These are phyloP conservation scores for Friedmanniomyces endolithicus DNA, from an alignment of 495 filamentous ascomycete genomes.

Conservation along the genomic window DNA sequence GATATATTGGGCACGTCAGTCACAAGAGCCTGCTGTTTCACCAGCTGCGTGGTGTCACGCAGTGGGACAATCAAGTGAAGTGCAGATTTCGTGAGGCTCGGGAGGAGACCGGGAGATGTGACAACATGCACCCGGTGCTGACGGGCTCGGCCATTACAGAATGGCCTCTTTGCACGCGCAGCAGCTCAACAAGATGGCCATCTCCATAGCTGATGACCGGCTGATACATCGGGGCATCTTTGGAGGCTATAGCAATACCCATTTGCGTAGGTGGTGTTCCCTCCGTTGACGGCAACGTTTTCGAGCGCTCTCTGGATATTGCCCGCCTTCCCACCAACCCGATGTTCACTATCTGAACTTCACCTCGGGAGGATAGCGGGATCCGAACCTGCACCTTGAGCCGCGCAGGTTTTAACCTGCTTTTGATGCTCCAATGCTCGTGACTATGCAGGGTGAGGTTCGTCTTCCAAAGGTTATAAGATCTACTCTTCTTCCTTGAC, in stretches of 20 bases:
- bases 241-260: too few species aligned
- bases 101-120: background rate
- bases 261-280: too few species aligned
- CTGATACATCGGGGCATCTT: too few species aligned
- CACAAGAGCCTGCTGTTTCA: too few species aligned
- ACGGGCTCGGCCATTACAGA: background rate
- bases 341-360: background rate
- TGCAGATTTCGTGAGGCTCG: background rate
- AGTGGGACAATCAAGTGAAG: background rate
- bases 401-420: background rate
- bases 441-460: conserved; percentile 1
- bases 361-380: background rate
- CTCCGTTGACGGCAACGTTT: too few species aligned
- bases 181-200: too few species aligned
- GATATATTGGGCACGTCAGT: too few species aligned
- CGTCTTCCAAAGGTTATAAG: conserved; percentile 2
- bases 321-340: background rate
- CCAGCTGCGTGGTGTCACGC: background rate
- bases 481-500: background rate
- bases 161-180: background rate
- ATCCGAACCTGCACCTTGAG: conserved; percentile 3
- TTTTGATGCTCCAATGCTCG: background rate
- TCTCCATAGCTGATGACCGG: too few species aligned
- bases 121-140: background rate
- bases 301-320: background rate